A percentile compares a stretch with the other conserved stretches of the same genome.
Evolutionary conservation across 2,329 filamentous ascomycete genomes (phyloP).

Genomic region (Xylaria sp.): DNA sequence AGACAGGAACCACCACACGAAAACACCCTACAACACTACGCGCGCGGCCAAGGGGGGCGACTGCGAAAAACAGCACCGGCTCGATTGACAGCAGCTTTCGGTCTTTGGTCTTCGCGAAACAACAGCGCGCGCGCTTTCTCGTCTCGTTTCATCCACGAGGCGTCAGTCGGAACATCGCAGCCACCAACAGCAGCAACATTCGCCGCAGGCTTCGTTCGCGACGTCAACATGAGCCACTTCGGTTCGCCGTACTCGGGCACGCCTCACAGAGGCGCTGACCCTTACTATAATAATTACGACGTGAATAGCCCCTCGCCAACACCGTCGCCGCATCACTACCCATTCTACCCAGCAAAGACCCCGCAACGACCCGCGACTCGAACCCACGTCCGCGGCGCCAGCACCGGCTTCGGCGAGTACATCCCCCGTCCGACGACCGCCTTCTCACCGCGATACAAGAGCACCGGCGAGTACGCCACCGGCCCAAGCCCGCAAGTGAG

Average conservation of each 20-base stretch:
- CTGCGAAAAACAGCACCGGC: constrained; percentile 21
- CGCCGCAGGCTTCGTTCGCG: constrained; percentile 25
- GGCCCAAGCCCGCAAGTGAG: constrained; percentile 68
- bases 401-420: constrained; percentile 56
- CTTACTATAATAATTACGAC: constrained; percentile 65
- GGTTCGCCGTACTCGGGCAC: constrained; percentile 60
- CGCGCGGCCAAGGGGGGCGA: constrained; percentile 39
- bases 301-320: constrained; percentile 66
- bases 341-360: constrained; percentile 58
- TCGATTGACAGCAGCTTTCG: background rate
- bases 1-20: constrained; percentile 23
- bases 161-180: constrained; percentile 43
- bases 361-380: constrained; percentile 67
- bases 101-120: constrained; percentile 8
- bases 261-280: constrained; percentile 52
- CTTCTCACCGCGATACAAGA: constrained; percentile 71
- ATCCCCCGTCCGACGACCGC: constrained; percentile 56
- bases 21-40: constrained; percentile 16
- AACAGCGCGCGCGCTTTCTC: constrained; percentile 3
- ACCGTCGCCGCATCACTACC: constrained; percentile 65
- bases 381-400: constrained; percentile 60
- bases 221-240: constrained; percentile 55
- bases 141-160: constrained; percentile 37
- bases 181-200: constrained; percentile 14
- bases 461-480: constrained; percentile 71